A percentile compares a stretch with the other conserved stretches of the same genome.
These are phyloP conservation scores for Pluteus cervinus DNA, from an alignment of 768 basidiomycete genomes.

Conservation along the genomic window DNA sequence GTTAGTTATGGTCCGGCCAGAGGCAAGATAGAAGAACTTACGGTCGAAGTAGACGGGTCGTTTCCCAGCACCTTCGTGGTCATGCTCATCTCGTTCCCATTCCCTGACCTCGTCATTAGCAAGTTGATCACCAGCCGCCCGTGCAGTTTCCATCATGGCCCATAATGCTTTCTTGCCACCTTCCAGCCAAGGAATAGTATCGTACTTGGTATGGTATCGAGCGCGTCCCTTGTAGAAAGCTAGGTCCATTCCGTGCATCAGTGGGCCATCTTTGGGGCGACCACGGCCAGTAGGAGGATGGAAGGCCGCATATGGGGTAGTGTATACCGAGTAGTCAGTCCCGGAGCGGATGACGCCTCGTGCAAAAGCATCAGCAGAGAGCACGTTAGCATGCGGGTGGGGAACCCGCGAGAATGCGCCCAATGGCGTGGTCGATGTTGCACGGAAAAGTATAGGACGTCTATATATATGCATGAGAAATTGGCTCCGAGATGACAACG, in stretches of 20 bases:
- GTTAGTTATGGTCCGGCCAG: no score
- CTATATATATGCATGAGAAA: slow-evolving; percentile 30
- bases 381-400: slow-evolving; percentile 68
- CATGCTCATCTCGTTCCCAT: slow-evolving; percentile 14
- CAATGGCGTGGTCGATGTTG: slow-evolving; percentile 53
- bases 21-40: slow-evolving; percentile 21
- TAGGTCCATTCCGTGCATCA: slow-evolving; percentile 71
- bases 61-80: slow-evolving; percentile 19
- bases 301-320: no score
- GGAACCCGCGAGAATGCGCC: slow-evolving; percentile 52
- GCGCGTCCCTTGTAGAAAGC: slow-evolving; percentile 75
- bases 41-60: slow-evolving; percentile 68
- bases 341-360: slow-evolving; percentile 58
- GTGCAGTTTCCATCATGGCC: slow-evolving; percentile 71
- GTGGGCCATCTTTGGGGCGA: no score
- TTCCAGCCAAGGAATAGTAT: slow-evolving; percentile 53
- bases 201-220: slow-evolving; percentile 72
- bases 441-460: slow-evolving; percentile 72
- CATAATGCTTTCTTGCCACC: slow-evolving; percentile 54
- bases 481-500: background rate
- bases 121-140: slow-evolving; percentile 48
- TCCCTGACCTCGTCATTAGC: slow-evolving; percentile 46
- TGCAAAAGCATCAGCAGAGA: slow-evolving; percentile 65
- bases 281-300: no score
- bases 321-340: slow-evolving; percentile 74